phyloP scores from a whole-genome alignment of 2,329 filamentous ascomycete genomes.

The Rhytidhysteron rufulum region DNA sequence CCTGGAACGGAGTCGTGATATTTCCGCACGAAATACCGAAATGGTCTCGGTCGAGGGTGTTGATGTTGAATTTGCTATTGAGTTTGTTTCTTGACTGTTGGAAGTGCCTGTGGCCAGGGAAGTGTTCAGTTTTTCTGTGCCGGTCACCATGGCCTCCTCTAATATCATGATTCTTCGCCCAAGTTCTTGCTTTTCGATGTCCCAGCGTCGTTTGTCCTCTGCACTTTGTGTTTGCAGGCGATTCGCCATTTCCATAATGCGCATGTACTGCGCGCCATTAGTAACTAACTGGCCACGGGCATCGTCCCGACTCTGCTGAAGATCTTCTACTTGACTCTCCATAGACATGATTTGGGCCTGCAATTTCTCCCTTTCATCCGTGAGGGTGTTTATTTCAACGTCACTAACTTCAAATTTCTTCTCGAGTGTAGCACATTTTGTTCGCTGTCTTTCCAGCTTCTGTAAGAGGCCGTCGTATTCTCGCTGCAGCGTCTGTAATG shows the following conservation, averaged over 20 bases:
- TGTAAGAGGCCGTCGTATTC: conserved; percentile 53
- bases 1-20: conserved; percentile 23
- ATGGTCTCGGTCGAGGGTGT: conserved; percentile 22
- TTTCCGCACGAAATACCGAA: conserved; percentile 27
- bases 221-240: conserved; percentile 42
- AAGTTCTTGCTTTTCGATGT: conserved; percentile 36
- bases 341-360: conserved; percentile 44
- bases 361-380: conserved; percentile 49
- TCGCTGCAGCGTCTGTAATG: conserved; percentile 50
- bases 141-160: conserved; percentile 30
- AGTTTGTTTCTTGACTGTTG: not conserved
- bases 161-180: conserved; percentile 33
- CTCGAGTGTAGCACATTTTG: conserved; percentile 48
- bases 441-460: conserved; percentile 49
- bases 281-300: conserved; percentile 39
- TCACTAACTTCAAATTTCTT: conserved; percentile 37
- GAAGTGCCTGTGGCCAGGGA: not conserved
- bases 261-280: conserved; percentile 48
- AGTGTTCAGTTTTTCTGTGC: conserved; percentile 6
- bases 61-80: not conserved
- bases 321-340: conserved; percentile 48
- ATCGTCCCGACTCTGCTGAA: conserved; percentile 46
- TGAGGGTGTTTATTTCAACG: conserved; percentile 46
- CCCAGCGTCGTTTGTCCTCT: conserved; percentile 41
- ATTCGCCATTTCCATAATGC: conserved; percentile 49